Evolutionary conservation across 1,139 yeast genomes (phyloP).

Genomic region (Wickerhamiella infanticola): DNA sequence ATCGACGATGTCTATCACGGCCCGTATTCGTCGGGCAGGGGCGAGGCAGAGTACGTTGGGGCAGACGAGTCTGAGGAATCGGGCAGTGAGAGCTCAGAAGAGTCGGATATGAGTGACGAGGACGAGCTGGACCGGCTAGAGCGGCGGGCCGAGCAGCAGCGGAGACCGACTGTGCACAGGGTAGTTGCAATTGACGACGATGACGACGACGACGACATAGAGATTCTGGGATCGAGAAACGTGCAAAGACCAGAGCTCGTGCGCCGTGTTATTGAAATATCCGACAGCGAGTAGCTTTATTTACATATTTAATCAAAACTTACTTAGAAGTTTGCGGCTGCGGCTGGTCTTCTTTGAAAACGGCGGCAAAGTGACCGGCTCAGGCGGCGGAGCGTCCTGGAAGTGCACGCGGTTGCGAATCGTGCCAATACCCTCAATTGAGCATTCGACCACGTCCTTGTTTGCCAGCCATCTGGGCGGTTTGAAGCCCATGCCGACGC

Average conservation of each 20-base stretch:
- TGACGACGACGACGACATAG: slow-evolving; percentile 24
- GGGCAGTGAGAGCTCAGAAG: not conserved
- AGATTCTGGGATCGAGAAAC: slow-evolving; percentile 26
- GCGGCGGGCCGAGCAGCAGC: slow-evolving; percentile 1
- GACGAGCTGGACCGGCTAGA: not conserved
- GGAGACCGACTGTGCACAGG: slow-evolving; percentile 8
- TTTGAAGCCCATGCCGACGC: slow-evolving; percentile 35
- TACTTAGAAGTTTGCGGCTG: not conserved
- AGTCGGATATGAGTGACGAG: not conserved
- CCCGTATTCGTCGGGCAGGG: not conserved
- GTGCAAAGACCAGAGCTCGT: not conserved
- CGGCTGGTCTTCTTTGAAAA: not conserved
- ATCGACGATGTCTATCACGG: not conserved
- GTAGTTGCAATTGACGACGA: slow-evolving; percentile 8
- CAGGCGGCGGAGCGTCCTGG: slow-evolving; percentile 11
- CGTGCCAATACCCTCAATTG: slow-evolving; percentile 31
- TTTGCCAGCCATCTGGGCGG: slow-evolving; percentile 31
- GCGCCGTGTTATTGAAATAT: not conserved
- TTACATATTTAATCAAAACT: not conserved
- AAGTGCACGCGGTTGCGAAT: slow-evolving; percentile 28
- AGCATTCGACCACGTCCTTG: slow-evolving; percentile 33
- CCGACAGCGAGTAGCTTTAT: not conserved
- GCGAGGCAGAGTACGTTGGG: slow-evolving; percentile 1
- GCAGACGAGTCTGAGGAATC: not conserved
- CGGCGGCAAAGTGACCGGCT: not conserved